Percentiles rank a stretch among this genome's conserved stretches.
phyloP scores from a whole-genome alignment of 345 rosid species.

The Fremontodendron californicum region DNA sequence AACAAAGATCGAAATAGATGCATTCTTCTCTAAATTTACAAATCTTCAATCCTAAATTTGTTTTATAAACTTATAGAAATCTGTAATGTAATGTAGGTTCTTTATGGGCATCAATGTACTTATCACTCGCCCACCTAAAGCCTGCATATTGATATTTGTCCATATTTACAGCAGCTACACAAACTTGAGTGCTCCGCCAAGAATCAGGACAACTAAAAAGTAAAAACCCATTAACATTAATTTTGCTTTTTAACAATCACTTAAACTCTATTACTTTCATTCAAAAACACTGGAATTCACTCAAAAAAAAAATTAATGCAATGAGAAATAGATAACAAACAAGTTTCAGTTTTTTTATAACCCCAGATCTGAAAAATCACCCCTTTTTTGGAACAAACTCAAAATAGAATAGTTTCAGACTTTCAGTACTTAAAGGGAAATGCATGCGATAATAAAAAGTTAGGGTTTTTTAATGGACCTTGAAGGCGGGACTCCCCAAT shows the following conservation, averaged over 20 bases:
- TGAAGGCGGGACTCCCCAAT: neutral
- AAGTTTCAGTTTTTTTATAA: neutral
- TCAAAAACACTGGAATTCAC: neutral
- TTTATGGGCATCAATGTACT: constrained; percentile 10
- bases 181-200: neutral
- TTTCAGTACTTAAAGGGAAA: too few species aligned
- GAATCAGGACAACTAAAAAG: constrained; percentile 16
- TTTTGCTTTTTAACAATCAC: neutral
- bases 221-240: neutral
- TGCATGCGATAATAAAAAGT: neutral
- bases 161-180: constrained; percentile 18
- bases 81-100: constrained; percentile 14
- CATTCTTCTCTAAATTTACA: neutral
- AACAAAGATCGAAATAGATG: neutral
- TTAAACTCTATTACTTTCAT: neutral
- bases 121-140: neutral
- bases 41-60: neutral
- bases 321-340: neutral
- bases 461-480: constrained; percentile 10
- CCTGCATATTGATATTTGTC: constrained; percentile 17
- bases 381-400: neutral
- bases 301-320: neutral
- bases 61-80: neutral
- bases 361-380: neutral
- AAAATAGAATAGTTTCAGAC: neutral